Evolutionary conservation across 2,329 filamentous ascomycete genomes (phyloP), one percentile per base, ranked within the genome.

Genomic region (Penicillium sp.): DNA sequence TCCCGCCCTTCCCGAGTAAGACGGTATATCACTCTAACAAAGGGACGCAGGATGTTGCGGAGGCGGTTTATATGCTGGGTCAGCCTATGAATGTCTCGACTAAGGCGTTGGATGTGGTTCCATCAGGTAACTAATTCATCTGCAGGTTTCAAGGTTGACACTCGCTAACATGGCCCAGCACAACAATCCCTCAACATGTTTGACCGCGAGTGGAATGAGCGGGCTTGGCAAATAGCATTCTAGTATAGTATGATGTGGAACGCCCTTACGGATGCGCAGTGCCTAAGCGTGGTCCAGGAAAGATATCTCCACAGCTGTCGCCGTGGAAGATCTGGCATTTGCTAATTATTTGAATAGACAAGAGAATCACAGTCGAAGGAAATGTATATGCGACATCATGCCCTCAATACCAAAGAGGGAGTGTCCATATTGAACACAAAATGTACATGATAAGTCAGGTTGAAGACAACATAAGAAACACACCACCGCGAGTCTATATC

Each of bases 81-180:
- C 73, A 75, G 60, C 74, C 76, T 4, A 70, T 76, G 38, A 74
- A 76, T 55, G 70, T 80, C 4, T 76, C 75, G 15, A 68, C 83
- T 2, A 82, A 82, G 69, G 79, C 79, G 2, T 50, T 83, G 54
- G 80, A 82, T 70, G 73, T 81, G 17, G 78, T 83, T 31, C 78
- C 80, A 5, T 68, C 67, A 0, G 64, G 67, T 80, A 25, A 25
- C 4, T 25, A 25, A 25, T 25, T 25, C 25, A 25, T 4, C 25
- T 25, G 25, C 25, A 25, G 25, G 25, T 25, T 25, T 25, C 25
- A 25, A 1, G 20, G 17, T 14, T 22, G 41, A 12, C 34, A 8
- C n/a, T 2, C 10, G n/a, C 48, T 51, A 17, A 51, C 34, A 20
- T 2, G 17, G 48, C 49, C 4, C 12, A 67, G 75, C 72, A 10